Percentiles rank a stretch among this genome's conserved stretches.
Evolutionary conservation across 106 monocot genomes (phyloP).

Genomic region (Xerophyta viscosa): DNA sequence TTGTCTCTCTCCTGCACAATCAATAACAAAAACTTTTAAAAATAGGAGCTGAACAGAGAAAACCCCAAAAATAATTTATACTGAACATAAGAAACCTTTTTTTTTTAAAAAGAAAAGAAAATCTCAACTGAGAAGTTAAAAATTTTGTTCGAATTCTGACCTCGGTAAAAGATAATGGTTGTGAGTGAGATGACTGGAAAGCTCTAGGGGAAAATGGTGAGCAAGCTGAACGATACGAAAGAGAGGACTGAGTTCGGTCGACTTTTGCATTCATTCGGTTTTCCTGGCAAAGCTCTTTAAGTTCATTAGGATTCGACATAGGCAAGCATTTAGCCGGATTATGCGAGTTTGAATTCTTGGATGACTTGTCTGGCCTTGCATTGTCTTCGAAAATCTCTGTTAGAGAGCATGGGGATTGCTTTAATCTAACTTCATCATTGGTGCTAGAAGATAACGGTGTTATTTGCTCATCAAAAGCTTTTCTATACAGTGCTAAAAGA

Average conservation of each 20-base stretch:
- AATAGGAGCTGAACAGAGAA: too few relatives aligned
- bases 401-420: conserved; percentile 13
- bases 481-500: conserved; percentile 60
- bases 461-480: conserved; percentile 57
- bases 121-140: background rate
- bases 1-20: conserved; percentile 46
- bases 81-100: background rate
- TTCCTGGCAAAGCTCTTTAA: conserved; percentile 11
- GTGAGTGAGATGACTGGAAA: conserved; percentile 60
- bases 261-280: conserved; percentile 22
- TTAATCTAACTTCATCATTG: conserved; percentile 13
- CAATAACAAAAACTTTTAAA: too few relatives aligned
- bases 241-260: conserved; percentile 58
- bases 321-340: conserved; percentile 10
- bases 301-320: conserved; percentile 14
- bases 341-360: conserved; percentile 10
- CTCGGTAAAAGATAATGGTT: conserved; percentile 67
- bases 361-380: conserved; percentile 7
- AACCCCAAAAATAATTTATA: too few relatives aligned
- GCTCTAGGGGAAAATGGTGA: conserved; percentile 65
- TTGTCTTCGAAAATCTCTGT: conserved; percentile 17
- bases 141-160: conserved; percentile 17
- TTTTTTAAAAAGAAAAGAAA: background rate
- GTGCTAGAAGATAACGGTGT: conserved; percentile 22
- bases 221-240: conserved; percentile 56